Conservation (phyloP, 23 red algal genomes). For the Gracilaria gracilis region DNA sequence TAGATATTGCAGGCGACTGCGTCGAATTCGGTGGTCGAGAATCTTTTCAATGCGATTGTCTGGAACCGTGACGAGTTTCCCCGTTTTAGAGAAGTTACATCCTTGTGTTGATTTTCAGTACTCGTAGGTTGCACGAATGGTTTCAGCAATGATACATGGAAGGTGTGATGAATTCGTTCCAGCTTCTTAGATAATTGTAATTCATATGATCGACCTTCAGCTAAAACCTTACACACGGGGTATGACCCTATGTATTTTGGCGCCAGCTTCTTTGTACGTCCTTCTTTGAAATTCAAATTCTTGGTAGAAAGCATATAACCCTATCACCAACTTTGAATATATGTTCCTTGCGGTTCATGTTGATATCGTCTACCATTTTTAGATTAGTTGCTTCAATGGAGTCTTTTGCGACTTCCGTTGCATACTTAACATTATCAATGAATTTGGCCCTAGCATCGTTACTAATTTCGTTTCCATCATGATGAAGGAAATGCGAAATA, state of each 20-base stretch:
- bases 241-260: neutral
- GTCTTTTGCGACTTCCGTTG: neutral
- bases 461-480: neutral
- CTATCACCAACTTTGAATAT: slow-evolving; percentile 6
- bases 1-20: neutral
- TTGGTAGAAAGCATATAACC: neutral
- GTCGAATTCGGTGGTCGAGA: neutral
- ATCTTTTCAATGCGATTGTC: neutral
- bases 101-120: neutral
- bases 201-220: neutral
- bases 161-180: neutral
- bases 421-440: neutral
- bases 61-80: neutral
- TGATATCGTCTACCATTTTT: neutral
- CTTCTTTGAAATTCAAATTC: neutral
- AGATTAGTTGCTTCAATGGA: neutral
- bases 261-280: neutral
- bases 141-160: neutral
- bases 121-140: neutral
- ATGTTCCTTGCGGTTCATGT: no score
- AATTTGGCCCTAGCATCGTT: neutral
- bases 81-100: neutral
- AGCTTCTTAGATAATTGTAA: neutral
- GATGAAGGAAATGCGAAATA: neutral
- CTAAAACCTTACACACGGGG: neutral